phyloP scores from a whole-genome alignment of 2,329 filamentous ascomycete genomes.

The Aspergillus intermedius region DNA sequence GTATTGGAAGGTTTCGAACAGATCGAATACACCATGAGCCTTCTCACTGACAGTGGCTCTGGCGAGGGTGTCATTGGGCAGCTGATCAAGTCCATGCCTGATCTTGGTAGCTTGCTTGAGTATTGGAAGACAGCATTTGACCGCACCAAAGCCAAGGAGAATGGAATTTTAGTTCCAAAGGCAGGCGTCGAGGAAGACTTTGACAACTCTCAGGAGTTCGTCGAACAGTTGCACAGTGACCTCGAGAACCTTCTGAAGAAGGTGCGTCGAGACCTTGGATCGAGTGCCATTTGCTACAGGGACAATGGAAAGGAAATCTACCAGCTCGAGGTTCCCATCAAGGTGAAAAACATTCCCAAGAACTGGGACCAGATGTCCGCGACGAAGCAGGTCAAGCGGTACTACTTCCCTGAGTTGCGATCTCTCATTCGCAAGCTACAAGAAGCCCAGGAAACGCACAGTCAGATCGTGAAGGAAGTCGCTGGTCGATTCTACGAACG shows the following conservation, averaged over 20 bases:
- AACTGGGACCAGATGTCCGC: conserved; percentile 96
- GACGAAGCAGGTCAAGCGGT: conserved; percentile 82
- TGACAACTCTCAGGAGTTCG: conserved; percentile 70
- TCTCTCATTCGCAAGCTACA: conserved; percentile 78
- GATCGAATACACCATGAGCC: conserved; percentile 86
- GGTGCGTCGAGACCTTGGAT: conserved; percentile 67
- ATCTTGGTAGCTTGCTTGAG: conserved; percentile 64
- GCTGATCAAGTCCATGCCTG: conserved; percentile 77
- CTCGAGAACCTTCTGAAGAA: conserved; percentile 65
- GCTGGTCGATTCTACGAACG: conserved; percentile 73
- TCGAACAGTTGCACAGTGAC: conserved; percentile 67
- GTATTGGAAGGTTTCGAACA: conserved; percentile 96
- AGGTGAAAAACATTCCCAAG: conserved; percentile 74
- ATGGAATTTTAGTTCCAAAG: conserved; percentile 77
- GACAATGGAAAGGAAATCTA: conserved; percentile 97
- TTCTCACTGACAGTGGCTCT: conserved; percentile 67
- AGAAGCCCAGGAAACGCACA: conserved; percentile 89
- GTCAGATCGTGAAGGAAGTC: conserved; percentile 83
- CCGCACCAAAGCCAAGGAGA: conserved; percentile 67
- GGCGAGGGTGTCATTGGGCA: conserved; percentile 78
- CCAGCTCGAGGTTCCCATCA: conserved; percentile 82
- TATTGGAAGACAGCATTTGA: conserved; percentile 94
- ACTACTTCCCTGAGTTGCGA: conserved; percentile 82
- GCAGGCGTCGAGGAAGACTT: conserved; percentile 87
- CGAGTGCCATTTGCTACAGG: conserved; percentile 64